Base-by-base conservation (phyloP, 2,329 filamentous ascomycete species). In the Talaromyces pinophilus region DNA sequence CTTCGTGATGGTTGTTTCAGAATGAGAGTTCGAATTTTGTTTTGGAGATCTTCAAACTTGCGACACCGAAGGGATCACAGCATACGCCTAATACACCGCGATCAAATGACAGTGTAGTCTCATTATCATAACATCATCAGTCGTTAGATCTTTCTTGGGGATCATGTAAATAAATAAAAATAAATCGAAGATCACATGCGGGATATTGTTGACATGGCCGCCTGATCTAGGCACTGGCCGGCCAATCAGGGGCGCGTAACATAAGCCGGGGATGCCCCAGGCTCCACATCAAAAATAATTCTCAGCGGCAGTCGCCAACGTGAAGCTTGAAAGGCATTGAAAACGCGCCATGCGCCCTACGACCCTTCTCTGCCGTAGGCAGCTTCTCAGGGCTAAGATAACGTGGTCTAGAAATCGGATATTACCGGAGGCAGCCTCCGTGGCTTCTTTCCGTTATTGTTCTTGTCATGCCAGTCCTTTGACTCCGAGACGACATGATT, bases 401-500 rank as follows among this genome's bases (percentile, higher is more conserved):
- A 8, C 3, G 17, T 38, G 62, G 62, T 19, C 30, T 59, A 59
- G 52, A n/a, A 19, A 4, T 10, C 40, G 30, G 5, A 30, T 59
- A 38, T 3, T 28, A 6, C 22, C 62, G 15, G 22, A 64, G 28
- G 38, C 25, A 46, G 10, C 17, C 13, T 40, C 55, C 17, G 38
- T 38, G 19, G 13, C 28, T 11, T 40, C 48, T 33, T 17, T 54
- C 11, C 62, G 66, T 10, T 15, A 44, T 6, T 67, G 63, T 60
- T 67, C 62, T 8, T 67, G 65, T 19, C 46, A 67, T 44, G 38
- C 54, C 25, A 33, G 28, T 13, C 44, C 33, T 13, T 25, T 25
- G 33, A 63, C 59, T 38, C 28, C 60, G 2, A 33, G 35, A 57
- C 19, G 62, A 46, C 38, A 25, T 3, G 42, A 46, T 75, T 74